phyloP scores from a whole-genome alignment of 2,329 filamentous ascomycete genomes.

The Sporothrix phasma region DNA sequence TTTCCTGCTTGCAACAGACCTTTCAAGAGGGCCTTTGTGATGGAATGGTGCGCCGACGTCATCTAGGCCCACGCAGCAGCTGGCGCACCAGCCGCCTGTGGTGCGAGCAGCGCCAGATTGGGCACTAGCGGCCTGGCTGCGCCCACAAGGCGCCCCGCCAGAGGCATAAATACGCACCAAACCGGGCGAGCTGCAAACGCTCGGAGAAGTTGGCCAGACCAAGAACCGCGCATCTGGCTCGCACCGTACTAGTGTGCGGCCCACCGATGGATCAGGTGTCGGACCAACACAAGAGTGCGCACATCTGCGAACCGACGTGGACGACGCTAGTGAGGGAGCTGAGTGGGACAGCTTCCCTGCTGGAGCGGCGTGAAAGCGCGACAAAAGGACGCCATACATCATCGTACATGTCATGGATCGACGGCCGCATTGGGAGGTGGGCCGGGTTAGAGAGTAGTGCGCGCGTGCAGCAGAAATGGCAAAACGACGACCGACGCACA shows the following conservation, averaged over 20 bases:
- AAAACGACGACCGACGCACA: not conserved
- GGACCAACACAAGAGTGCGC: not conserved
- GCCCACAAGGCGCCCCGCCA: not conserved
- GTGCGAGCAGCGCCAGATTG: constrained; percentile 9
- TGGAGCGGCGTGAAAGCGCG: not conserved
- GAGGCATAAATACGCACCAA: constrained; percentile 6
- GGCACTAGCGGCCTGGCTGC: constrained; percentile 11
- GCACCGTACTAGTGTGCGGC: constrained; percentile 1
- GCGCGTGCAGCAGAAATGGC: not conserved
- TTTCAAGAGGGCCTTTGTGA: constrained; percentile 2
- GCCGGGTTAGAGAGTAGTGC: not conserved
- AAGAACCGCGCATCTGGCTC: constrained; percentile 3
- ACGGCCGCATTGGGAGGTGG: constrained; percentile 5
- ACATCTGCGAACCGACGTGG: not conserved
- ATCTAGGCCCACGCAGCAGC: constrained; percentile 1
- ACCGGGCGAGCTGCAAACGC: not conserved
- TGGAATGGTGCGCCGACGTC: constrained; percentile 7
- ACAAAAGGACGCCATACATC: constrained; percentile 4
- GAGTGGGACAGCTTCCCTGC: not conserved
- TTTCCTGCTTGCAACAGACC: not conserved
- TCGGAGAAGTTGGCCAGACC: constrained; percentile 3
- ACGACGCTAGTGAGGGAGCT: constrained; percentile 7
- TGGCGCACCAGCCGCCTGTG: not conserved
- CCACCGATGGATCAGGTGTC: not conserved
- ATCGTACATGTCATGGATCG: constrained; percentile 7